phyloP scores from a whole-genome alignment of 2,329 filamentous ascomycete genomes.

The Colletotrichum filicis region DNA sequence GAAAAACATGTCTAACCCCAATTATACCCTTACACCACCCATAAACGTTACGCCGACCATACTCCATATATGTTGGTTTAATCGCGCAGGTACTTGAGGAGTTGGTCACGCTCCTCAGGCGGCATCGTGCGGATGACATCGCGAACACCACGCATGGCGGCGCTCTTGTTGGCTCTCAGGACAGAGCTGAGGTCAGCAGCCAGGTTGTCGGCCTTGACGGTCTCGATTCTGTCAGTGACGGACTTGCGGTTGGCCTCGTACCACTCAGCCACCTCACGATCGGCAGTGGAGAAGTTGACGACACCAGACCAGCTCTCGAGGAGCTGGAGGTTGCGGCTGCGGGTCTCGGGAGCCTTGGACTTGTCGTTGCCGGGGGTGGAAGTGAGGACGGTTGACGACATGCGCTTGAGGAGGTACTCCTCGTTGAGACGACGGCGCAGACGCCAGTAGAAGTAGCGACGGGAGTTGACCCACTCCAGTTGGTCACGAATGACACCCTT shows the following conservation, averaged over 20 bases:
- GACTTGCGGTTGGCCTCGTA: conserved; percentile 93
- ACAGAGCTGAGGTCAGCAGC: conserved; percentile 58
- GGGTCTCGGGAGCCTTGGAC: conserved; percentile 61
- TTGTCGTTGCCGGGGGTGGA: conserved; percentile 50
- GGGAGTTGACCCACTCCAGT: conserved; percentile 87
- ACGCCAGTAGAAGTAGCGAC: conserved; percentile 99
- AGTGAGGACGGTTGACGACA: conserved; percentile 61
- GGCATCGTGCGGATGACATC: conserved; percentile 89
- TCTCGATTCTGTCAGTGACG: conserved; percentile 86
- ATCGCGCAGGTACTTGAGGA: conserved; percentile 70
- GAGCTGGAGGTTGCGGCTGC: conserved; percentile 76
- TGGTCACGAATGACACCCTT: conserved; percentile 91
- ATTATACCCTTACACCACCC: conserved; percentile 11
- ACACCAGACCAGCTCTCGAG: conserved; percentile 88
- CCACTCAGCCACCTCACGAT: conserved; percentile 89
- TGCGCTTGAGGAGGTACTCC: conserved; percentile 95
- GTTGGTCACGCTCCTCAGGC: conserved; percentile 86
- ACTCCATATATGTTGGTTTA: conserved; percentile 39
- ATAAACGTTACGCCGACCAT: conserved; percentile 1
- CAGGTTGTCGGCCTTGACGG: conserved; percentile 79
- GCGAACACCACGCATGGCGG: conserved; percentile 85
- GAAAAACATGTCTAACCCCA: conserved; percentile 9
- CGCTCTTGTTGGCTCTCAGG: conserved; percentile 65
- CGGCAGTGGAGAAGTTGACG: conserved; percentile 79
- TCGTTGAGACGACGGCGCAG: conserved; percentile 96